Conservation (phyloP, 2,329 filamentous ascomycete species). For the Pezicula rhizophila region DNA sequence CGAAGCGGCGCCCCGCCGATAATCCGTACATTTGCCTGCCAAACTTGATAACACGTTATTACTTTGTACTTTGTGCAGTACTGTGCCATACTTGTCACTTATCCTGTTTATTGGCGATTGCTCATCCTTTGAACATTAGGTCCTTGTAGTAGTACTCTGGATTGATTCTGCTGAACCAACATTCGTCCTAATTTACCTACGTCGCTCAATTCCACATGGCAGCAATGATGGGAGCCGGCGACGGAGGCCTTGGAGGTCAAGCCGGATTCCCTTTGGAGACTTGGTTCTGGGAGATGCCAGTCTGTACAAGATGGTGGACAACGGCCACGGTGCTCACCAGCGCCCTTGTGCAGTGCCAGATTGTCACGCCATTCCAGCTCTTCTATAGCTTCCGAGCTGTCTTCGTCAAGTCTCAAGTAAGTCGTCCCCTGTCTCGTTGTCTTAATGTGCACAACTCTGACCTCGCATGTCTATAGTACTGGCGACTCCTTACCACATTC, state of each 20-base stretch:
- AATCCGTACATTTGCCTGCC: no score
- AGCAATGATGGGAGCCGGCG: constrained; percentile 28
- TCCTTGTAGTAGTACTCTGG: background rate
- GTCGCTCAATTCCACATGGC: constrained; percentile 21
- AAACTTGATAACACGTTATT: no score
- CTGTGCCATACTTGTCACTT: no score
- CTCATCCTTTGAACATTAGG: background rate
- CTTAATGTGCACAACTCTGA: background rate
- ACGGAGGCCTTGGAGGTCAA: constrained; percentile 38
- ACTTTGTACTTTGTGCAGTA: no score
- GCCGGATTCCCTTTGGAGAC: constrained; percentile 77
- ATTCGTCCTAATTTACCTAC: background rate
- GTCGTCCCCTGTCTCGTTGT: constrained; percentile 21
- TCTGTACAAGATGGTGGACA: constrained; percentile 95
- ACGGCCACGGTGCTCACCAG: constrained; percentile 84
- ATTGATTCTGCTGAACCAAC: background rate
- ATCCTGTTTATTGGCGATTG: background rate
- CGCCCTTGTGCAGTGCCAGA: constrained; percentile 84
- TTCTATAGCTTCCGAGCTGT: constrained; percentile 95
- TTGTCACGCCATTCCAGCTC: constrained; percentile 88
- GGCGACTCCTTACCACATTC: constrained; percentile 93
- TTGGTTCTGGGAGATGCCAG: constrained; percentile 99
- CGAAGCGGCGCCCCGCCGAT: no score
- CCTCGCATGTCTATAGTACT: constrained; percentile 58
- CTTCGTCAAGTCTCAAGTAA: constrained; percentile 84